Conservation (phyloP, 2,329 filamentous ascomycete genomes). For the Pseudogymnoascus sp. region DNA sequence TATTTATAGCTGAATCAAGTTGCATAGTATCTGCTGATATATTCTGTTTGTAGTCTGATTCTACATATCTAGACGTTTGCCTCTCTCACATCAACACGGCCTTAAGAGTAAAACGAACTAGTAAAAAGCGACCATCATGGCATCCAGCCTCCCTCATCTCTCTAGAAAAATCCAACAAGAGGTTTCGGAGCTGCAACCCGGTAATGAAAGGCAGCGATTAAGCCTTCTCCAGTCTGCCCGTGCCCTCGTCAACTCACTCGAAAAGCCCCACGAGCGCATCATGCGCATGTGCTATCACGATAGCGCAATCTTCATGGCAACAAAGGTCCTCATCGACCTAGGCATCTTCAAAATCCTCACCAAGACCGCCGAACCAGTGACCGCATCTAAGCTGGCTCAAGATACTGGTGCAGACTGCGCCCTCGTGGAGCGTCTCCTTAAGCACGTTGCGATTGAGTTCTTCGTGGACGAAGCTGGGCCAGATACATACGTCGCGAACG, state of each 20-base stretch:
- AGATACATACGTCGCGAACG: slow-evolving; percentile 3
- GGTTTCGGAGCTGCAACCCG: background rate
- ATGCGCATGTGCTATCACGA: slow-evolving; percentile 10
- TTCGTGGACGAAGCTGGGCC: slow-evolving; percentile 3
- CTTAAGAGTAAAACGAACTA: background rate
- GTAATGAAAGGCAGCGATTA: background rate
- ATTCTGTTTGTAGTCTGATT: background rate
- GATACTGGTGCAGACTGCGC: slow-evolving; percentile 5
- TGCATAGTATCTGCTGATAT: background rate
- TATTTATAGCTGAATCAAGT: background rate
- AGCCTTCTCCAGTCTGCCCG: slow-evolving; percentile 1
- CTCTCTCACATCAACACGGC: background rate
- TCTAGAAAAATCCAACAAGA: background rate
- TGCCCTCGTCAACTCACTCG: slow-evolving; percentile 3
- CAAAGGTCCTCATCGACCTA: background rate
- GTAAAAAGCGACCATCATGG: background rate
- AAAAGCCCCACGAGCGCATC: slow-evolving; percentile 7
- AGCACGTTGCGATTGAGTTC: slow-evolving; percentile 3
- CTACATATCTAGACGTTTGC: background rate
- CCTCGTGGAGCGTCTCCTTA: slow-evolving; percentile 5
- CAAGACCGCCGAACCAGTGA: background rate
- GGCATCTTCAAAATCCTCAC: slow-evolving; percentile 7
- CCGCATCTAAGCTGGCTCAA: slow-evolving; percentile 4
- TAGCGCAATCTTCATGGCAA: slow-evolving; percentile 1
- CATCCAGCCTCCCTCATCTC: background rate